A percentile compares a stretch with the other conserved stretches of the same genome.
phyloP scores from a whole-genome alignment of 257 asterid species.

The Anisodus tanguticus region DNA sequence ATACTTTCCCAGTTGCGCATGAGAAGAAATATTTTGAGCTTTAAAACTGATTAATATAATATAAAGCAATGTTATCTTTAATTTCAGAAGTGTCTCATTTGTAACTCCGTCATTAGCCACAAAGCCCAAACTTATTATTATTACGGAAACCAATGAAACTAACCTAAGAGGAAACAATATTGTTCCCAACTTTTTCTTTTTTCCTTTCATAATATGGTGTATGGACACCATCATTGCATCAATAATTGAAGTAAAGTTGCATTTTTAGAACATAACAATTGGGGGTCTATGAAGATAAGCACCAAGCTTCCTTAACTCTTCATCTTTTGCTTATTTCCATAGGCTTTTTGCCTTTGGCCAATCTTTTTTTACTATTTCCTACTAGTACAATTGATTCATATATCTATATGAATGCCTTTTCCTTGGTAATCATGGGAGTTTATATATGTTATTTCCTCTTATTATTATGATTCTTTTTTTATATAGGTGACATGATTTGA shows the following conservation, averaged over 20 bases:
- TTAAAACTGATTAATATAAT: too few species aligned
- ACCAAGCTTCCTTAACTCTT: too few species aligned
- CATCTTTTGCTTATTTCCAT: not conserved
- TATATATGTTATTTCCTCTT: not conserved
- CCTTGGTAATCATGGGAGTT: conserved; percentile 24
- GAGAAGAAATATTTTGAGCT: too few species aligned
- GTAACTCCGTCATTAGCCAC: too few species aligned
- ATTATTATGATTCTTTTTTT: not conserved
- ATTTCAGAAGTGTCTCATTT: too few species aligned
- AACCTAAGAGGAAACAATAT: conserved; percentile 26
- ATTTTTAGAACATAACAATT: conserved; percentile 39
- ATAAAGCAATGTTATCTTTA: too few species aligned
- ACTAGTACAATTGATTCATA: conserved; percentile 14
- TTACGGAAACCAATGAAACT: not conserved
- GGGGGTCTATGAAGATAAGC: conserved; percentile 49
- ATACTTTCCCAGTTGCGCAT: too few species aligned
- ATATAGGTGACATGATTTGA: conserved; percentile 32
- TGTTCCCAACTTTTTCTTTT: conserved; percentile 43
- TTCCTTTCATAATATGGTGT: not conserved
- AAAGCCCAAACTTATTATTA: too few species aligned
- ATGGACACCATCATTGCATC: conserved; percentile 50
- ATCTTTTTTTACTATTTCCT: conserved; percentile 36
- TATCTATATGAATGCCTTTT: conserved; percentile 24
- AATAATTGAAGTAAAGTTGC: conserved; percentile 59
- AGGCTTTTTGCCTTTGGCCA: conserved; percentile 29